Percentiles rank a stretch among this genome's conserved stretches.
phyloP scores from a whole-genome alignment of 768 basidiomycete genomes.

The Nidularia sp. region DNA sequence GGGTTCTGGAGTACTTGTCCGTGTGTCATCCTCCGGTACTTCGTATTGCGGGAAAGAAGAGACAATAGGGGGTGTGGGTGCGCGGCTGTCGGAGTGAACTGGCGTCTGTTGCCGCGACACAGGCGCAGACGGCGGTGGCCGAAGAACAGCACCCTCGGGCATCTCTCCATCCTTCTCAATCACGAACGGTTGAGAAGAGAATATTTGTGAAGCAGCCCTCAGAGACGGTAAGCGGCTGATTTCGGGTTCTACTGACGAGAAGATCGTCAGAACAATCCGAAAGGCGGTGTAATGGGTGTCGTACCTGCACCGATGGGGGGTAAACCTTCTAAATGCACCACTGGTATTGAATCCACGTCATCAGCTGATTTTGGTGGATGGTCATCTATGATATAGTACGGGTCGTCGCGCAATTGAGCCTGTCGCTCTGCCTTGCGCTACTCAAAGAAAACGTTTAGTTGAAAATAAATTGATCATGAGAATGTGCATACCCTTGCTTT shows the following conservation, averaged over 20 bases:
- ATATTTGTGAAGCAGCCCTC: slow-evolving; percentile 30
- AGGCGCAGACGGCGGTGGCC: slow-evolving; percentile 19
- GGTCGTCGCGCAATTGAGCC: slow-evolving; percentile 79
- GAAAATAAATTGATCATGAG: no score
- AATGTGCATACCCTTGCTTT: slow-evolving; percentile 50
- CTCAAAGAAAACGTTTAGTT: slow-evolving; percentile 9
- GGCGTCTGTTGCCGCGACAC: slow-evolving; percentile 13
- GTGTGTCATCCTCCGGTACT: slow-evolving; percentile 35
- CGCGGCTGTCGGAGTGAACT: slow-evolving; percentile 8
- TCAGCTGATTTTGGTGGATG: slow-evolving; percentile 36
- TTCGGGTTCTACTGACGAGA: not conserved
- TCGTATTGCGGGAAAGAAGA: slow-evolving; percentile 53
- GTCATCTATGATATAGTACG: slow-evolving; percentile 84
- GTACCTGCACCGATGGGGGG: slow-evolving; percentile 38
- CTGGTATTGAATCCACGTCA: slow-evolving; percentile 90
- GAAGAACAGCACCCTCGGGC: slow-evolving; percentile 54
- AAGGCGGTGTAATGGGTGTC: slow-evolving; percentile 1
- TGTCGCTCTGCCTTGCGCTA: slow-evolving; percentile 75
- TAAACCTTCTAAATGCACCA: slow-evolving; percentile 78
- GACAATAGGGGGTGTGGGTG: slow-evolving; percentile 30
- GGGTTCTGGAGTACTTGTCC: slow-evolving; percentile 56
- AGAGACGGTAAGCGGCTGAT: slow-evolving; percentile 41
- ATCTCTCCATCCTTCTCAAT: slow-evolving; percentile 85
- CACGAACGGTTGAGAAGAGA: slow-evolving; percentile 44
- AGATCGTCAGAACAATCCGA: not conserved